phyloP scores from a whole-genome alignment of 805 yeast genomes.

The Teunomyces pallodes region DNA sequence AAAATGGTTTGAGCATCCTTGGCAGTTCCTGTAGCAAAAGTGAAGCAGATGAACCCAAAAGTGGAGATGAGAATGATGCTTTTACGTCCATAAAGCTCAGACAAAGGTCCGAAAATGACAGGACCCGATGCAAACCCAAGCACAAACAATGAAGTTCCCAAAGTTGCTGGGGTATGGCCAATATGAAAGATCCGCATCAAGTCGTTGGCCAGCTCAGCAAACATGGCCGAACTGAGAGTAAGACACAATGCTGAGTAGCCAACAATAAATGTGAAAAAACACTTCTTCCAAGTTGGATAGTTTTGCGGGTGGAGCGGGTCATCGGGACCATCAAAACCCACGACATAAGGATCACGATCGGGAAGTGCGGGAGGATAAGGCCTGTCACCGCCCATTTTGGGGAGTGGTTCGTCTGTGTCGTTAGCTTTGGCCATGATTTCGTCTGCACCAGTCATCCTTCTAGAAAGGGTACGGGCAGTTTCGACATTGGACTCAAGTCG shows the following conservation, averaged over 20 bases:
- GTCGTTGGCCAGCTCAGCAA: conserved; percentile 56
- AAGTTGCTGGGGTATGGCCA: conserved; percentile 64
- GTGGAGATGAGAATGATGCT: conserved; percentile 44
- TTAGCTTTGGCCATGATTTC: conserved; percentile 18
- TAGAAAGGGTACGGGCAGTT: conserved; percentile 19
- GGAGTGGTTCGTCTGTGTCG: conserved; percentile 29
- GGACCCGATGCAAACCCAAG: conserved; percentile 95
- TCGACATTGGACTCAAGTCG: conserved; percentile 22
- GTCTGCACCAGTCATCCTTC: conserved; percentile 21
- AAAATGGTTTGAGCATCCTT: conserved; percentile 74
- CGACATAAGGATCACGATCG: conserved; percentile 54
- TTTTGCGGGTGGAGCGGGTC: conserved; percentile 83
- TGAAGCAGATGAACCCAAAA: conserved; percentile 30
- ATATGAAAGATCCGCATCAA: conserved; percentile 55
- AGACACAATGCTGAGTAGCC: conserved; percentile 31
- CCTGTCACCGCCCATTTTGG: conserved; percentile 64
- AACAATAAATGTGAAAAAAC: conserved; percentile 22
- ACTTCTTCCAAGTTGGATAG: conserved; percentile 37
- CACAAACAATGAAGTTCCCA: conserved; percentile 81
- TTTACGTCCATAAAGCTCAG: conserved; percentile 33
- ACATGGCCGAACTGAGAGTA: conserved; percentile 38
- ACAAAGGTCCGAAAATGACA: conserved; percentile 37
- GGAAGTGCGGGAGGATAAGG: conserved; percentile 63
- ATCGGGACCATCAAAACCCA: conserved; percentile 70
- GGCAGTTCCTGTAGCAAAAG: conserved; percentile 71